Conservation (phyloP, 805 yeast species). For the Pichia occidentalis region DNA sequence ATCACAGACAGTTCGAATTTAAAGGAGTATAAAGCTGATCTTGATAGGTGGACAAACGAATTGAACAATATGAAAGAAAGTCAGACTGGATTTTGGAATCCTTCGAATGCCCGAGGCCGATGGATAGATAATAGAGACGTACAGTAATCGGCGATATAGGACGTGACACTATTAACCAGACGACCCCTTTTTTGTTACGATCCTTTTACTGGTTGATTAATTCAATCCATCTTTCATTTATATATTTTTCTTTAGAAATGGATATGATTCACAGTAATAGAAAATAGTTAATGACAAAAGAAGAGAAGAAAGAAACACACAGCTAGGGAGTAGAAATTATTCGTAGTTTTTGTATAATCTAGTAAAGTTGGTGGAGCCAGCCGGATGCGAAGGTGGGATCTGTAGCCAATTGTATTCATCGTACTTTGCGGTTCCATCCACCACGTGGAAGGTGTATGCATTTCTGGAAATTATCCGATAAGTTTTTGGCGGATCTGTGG, state of each 20-base stretch:
- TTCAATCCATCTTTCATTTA: too few species aligned
- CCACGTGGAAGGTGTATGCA: conserved; percentile 76
- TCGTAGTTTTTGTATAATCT: conserved; percentile 31
- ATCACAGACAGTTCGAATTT: conserved; percentile 14
- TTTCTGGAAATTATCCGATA: conserved; percentile 50
- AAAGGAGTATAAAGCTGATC: conserved; percentile 7
- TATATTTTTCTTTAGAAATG: neutral
- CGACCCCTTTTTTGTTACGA: too few species aligned
- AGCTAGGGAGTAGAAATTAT: neutral
- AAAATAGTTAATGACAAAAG: neutral
- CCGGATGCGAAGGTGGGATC: conserved; percentile 47
- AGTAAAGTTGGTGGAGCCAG: conserved; percentile 56
- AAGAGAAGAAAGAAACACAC: neutral
- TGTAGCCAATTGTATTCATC: conserved; percentile 73
- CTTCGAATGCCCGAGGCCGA: conserved; percentile 2
- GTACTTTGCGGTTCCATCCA: conserved; percentile 58
- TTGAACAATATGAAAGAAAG: conserved; percentile 20
- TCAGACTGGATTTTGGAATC: conserved; percentile 23
- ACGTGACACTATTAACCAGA: too few species aligned
- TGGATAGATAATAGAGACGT: conserved; percentile 4
- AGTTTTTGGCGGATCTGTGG: conserved; percentile 63
- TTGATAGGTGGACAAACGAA: conserved; percentile 19
- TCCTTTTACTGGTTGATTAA: too few species aligned
- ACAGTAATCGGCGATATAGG: neutral
- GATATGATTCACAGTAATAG: neutral